A percentile compares a stretch with the other conserved stretches of the same genome.
These are phyloP conservation scores for Acephala macrosclerotiorum DNA, from an alignment of 2,329 filamentous ascomycete species.

Conservation along the genomic window DNA sequence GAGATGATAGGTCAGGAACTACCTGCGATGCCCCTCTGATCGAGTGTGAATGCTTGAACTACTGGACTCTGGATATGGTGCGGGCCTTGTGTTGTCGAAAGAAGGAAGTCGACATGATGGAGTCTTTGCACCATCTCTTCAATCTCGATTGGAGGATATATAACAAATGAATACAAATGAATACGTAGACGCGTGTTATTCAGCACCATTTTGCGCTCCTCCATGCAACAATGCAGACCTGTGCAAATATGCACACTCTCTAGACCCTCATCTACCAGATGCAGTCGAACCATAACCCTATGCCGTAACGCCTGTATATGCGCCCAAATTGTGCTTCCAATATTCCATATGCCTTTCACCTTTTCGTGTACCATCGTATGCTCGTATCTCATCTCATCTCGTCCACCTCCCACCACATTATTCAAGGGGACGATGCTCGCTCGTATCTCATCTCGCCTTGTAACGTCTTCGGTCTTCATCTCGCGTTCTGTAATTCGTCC, in stretches of 20 bases:
- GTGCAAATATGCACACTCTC: not conserved
- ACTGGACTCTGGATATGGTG: too few species aligned
- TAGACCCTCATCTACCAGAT: not conserved
- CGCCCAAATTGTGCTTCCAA: not conserved
- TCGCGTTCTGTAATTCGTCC: not conserved
- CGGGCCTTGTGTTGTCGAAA: too few species aligned
- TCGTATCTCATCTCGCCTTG: not conserved
- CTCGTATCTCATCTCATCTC: conserved; percentile 2
- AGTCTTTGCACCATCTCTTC: too few species aligned
- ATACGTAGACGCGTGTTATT: too few species aligned
- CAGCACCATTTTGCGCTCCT: not conserved
- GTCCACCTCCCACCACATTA: not conserved
- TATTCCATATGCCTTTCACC: not conserved
- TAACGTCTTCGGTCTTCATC: not conserved
- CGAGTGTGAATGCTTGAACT: too few species aligned
- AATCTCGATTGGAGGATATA: not conserved
- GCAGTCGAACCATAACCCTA: not conserved
- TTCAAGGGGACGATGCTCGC: too few species aligned
- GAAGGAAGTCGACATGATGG: too few species aligned
- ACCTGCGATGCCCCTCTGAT: not conserved
- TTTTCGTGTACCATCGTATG: not conserved
- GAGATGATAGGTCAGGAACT: not conserved
- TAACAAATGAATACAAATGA: too few species aligned
- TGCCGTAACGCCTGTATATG: conserved; percentile 5
- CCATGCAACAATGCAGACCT: not conserved